phyloP scores from a whole-genome alignment of 2,329 filamentous ascomycete species.

The Pseudogymnoascus sp. region DNA sequence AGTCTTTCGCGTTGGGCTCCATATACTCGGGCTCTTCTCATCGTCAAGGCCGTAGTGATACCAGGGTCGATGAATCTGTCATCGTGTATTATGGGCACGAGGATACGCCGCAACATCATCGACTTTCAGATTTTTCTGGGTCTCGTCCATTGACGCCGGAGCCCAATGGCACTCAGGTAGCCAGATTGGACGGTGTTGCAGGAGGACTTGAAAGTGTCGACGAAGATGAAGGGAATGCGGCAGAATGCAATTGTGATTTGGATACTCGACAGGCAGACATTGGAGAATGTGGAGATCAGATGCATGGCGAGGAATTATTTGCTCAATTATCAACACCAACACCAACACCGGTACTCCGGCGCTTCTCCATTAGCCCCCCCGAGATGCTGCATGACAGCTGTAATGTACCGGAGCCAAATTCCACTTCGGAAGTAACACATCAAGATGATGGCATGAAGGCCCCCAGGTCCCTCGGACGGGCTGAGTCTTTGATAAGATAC shows the following conservation, averaged over 20 bases:
- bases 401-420: not conserved
- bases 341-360: not conserved
- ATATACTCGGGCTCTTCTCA: not conserved
- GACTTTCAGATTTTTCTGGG: not conserved
- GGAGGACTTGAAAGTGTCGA: not conserved
- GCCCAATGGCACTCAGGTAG: not conserved
- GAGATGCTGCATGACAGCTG: not conserved
- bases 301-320: not conserved
- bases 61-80: slow-evolving; percentile 18
- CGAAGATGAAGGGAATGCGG: not conserved
- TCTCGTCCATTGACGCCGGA: slow-evolving; percentile 2
- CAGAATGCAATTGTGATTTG: not conserved
- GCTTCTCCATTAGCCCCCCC: not conserved
- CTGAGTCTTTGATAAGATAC: not conserved
- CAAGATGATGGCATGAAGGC: not conserved
- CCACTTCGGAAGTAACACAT: not conserved
- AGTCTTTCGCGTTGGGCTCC: not conserved
- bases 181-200: not conserved
- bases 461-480: not conserved
- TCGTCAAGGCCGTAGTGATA: slow-evolving; percentile 6
- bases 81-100: slow-evolving; percentile 21
- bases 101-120: slow-evolving; percentile 12
- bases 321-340: not conserved
- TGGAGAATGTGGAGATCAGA: not conserved
- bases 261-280: not conserved